Percentiles rank a stretch among this genome's conserved stretches.
Evolutionary conservation across 768 basidiomycete species (phyloP).

Genomic region (Thelephora ganbajun): DNA sequence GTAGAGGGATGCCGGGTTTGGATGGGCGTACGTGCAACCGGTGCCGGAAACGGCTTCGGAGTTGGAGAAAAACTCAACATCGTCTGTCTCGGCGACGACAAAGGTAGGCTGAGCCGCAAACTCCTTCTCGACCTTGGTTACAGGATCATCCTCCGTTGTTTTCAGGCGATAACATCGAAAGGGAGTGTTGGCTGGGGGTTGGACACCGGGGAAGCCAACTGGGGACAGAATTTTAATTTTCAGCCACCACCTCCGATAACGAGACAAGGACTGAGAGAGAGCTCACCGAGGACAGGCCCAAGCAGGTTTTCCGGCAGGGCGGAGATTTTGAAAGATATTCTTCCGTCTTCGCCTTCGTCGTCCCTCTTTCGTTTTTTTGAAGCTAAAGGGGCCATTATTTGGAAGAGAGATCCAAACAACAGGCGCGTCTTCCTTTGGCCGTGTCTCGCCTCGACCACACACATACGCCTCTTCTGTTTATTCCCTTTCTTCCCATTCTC

Average conservation of each 20-base stretch:
- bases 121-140: constrained; percentile 12
- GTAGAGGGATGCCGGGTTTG: background rate
- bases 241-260: background rate
- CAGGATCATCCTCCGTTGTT: constrained; percentile 14
- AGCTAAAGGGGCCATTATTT: background rate
- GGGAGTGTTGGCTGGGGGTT: constrained; percentile 39
- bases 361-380: constrained; percentile 34
- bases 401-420: too few relatives aligned
- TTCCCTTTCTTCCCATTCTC: too few relatives aligned
- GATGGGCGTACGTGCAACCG: constrained; percentile 51
- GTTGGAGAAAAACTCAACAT: constrained; percentile 69
- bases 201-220: constrained; percentile 56
- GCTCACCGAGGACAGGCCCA: constrained; percentile 41
- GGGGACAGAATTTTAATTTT: background rate
- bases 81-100: constrained; percentile 73
- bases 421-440: too few relatives aligned
- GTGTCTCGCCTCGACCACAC: too few relatives aligned
- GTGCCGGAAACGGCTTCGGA: constrained; percentile 36
- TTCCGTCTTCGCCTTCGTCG: constrained; percentile 17
- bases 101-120: constrained; percentile 25
- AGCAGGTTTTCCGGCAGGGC: constrained; percentile 20
- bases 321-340: constrained; percentile 24
- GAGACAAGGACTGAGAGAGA: background rate
- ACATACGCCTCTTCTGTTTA: too few relatives aligned
- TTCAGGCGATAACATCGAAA: constrained; percentile 49